A percentile compares a stretch with the other conserved stretches of the same genome.
Evolutionary conservation across 2,329 filamentous ascomycete genomes (phyloP).

Genomic region (Alternaria triticina): DNA sequence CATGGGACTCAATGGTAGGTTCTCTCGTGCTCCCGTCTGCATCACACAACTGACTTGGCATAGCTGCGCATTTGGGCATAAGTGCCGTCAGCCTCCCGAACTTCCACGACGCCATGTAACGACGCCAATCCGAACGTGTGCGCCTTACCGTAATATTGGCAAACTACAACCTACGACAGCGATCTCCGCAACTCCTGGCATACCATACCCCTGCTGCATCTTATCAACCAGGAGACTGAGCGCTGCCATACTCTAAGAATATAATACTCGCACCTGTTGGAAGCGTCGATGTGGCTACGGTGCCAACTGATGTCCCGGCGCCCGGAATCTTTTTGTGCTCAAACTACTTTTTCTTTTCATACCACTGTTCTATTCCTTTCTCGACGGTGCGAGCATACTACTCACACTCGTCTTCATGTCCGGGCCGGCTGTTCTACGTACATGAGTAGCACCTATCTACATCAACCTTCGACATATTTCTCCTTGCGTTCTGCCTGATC

Average conservation of each 20-base stretch:
- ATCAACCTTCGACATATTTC: conserved; percentile 18
- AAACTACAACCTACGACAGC: conserved; percentile 34
- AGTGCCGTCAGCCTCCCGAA: conserved; percentile 22
- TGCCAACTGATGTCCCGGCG: conserved; percentile 40
- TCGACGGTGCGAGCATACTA: conserved; percentile 24
- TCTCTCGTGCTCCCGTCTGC: conserved; percentile 3
- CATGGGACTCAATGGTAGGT: conserved; percentile 98
- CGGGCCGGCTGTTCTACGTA: conserved; percentile 39
- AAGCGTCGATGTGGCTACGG: conserved; percentile 31
- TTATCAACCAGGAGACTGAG: conserved; percentile 27
- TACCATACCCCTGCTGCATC: conserved; percentile 38
- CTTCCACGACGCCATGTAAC: conserved; percentile 39
- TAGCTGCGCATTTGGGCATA: conserved; percentile 62
- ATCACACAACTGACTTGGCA: conserved; percentile 28
- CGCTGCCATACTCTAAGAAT: conserved; percentile 27
- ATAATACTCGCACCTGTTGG: conserved; percentile 44
- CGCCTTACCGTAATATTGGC: conserved; percentile 34
- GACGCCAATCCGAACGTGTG: conserved; percentile 42
- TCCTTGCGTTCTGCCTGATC: conserved; percentile 19
- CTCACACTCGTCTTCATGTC: conserved; percentile 14
- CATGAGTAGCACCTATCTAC: conserved; percentile 26
- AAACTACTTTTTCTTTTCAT: conserved; percentile 38
- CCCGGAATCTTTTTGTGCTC: conserved; percentile 38
- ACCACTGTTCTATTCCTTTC: conserved; percentile 40
- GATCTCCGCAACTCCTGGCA: conserved; percentile 29